Base-by-base conservation (phyloP, 768 basidiomycete species). In the Rhizopogon salebrosus region DNA sequence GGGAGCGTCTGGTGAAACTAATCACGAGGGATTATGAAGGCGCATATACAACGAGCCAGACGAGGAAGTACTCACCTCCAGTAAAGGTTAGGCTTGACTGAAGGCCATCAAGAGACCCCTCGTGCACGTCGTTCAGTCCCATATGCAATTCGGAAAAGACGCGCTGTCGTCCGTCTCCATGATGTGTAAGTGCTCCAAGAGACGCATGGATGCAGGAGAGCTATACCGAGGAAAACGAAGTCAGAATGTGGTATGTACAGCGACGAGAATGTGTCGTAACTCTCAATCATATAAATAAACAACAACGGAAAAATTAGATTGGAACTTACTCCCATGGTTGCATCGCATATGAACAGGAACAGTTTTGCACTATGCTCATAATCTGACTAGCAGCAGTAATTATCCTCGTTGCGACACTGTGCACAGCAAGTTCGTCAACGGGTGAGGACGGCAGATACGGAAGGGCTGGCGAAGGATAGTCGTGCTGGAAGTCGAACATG, bases 291-390 rank as follows among this genome's bases (percentile, higher is more conserved):
- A 48, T 31, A 37, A n/a, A n/a, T n/a, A n/a, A n/a, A n/a, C n/a
- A 22, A 34, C 52, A 10, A 53, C 45, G 41, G 5, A 20, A n/a
- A n/a, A n/a, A n/a, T n/a, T n/a, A n/a, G n/a, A n/a, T n/a, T n/a
- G 3, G 14, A 10, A 72, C 84, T 55, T 60, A 89, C 87, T 37
- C 76, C 79, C 83, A 88, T 85, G 14, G 74, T 67, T 2, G 85
- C 85, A 64, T 89, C 88, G 60, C 85, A 87, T 7, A 90, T 69
- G n/a, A 80, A 78, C 27, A 86, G 69, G 64, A 89, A 87, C 26
- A 87, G 86, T 4, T 71, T 60, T 88, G 85, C 18, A 87, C 82
- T 20, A 79, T 82, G 6, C 75, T 79, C 9, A 78, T 71, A 53
- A 90, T 69, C 61, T 89, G 88, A 3, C 82, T 84, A 23, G 83